A percentile compares a stretch with the other conserved stretches of the same genome.
These are phyloP conservation scores for Aspergillus uvarum DNA, from an alignment of 2,329 filamentous ascomycete genomes.

Conservation along the genomic window DNA sequence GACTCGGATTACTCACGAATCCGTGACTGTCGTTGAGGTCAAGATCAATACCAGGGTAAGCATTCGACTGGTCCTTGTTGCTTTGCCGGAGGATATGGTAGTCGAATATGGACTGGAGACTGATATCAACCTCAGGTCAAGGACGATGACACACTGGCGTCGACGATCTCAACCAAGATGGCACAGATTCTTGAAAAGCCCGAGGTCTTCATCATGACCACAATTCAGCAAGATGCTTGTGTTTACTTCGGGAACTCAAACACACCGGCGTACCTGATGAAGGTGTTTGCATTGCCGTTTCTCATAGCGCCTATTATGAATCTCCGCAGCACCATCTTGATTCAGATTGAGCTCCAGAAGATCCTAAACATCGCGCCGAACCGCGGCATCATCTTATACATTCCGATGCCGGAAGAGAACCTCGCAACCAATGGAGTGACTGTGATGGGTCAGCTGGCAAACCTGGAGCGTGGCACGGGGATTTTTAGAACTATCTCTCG, in stretches of 20 bases:
- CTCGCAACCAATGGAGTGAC: constrained; percentile 71
- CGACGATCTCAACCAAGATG: constrained; percentile 69
- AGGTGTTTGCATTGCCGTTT: constrained; percentile 67
- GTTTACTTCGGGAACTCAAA: constrained; percentile 73
- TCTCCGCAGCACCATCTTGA: constrained; percentile 73
- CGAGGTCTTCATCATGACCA: constrained; percentile 70
- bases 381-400: constrained; percentile 72
- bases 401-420: constrained; percentile 68
- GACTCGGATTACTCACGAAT: constrained; percentile 54
- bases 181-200: constrained; percentile 74
- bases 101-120: not conserved
- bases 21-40: constrained; percentile 63
- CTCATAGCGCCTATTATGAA: constrained; percentile 73
- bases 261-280: constrained; percentile 76
- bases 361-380: constrained; percentile 64
- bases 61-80: not conserved
- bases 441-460: constrained; percentile 65
- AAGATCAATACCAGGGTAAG: constrained; percentile 63
- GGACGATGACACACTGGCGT: constrained; percentile 73
- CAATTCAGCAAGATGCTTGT: constrained; percentile 71
- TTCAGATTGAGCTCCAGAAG: constrained; percentile 73
- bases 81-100: not conserved
- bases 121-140: constrained; percentile 52
- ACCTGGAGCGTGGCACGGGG: constrained; percentile 48
- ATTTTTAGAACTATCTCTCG: constrained; percentile 43